Evolutionary conservation across 257 asterid genomes (phyloP).

Genomic region (Solanum arcanum): DNA sequence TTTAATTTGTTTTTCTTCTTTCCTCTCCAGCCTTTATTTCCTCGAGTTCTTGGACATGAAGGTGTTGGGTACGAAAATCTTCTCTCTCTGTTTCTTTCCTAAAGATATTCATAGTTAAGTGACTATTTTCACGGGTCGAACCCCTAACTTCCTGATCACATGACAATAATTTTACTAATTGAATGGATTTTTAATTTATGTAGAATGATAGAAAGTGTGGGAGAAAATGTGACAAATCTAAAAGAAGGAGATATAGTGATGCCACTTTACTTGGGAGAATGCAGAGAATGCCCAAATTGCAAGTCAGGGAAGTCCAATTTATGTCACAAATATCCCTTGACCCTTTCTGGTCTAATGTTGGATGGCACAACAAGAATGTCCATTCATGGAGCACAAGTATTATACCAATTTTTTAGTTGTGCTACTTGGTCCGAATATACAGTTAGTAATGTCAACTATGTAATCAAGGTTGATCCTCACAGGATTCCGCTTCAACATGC

Average conservation of each 20-base stretch:
- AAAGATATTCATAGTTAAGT: no score
- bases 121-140: no score
- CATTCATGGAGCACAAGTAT: slow-evolving; percentile 17
- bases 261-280: slow-evolving; percentile 62
- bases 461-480: slow-evolving; percentile 37
- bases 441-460: slow-evolving; percentile 41
- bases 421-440: slow-evolving; percentile 67
- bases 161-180: no score
- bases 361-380: slow-evolving; percentile 68
- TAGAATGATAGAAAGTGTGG: slow-evolving; percentile 63
- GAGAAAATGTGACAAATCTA: slow-evolving; percentile 31
- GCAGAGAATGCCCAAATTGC: slow-evolving; percentile 57
- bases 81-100: not conserved
- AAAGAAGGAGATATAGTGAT: slow-evolving; percentile 54
- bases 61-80: not conserved
- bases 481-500: slow-evolving; percentile 47
- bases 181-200: not conserved
- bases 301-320: slow-evolving; percentile 11
- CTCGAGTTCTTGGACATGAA: slow-evolving; percentile 34
- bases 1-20: not conserved
- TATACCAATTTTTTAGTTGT: slow-evolving; percentile 47
- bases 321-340: slow-evolving; percentile 30
- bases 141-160: no score
- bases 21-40: slow-evolving; percentile 25
- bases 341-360: slow-evolving; percentile 21